Base-by-base conservation (phyloP, 2,329 filamentous ascomycete species). In the Endothia cerciana region DNA sequence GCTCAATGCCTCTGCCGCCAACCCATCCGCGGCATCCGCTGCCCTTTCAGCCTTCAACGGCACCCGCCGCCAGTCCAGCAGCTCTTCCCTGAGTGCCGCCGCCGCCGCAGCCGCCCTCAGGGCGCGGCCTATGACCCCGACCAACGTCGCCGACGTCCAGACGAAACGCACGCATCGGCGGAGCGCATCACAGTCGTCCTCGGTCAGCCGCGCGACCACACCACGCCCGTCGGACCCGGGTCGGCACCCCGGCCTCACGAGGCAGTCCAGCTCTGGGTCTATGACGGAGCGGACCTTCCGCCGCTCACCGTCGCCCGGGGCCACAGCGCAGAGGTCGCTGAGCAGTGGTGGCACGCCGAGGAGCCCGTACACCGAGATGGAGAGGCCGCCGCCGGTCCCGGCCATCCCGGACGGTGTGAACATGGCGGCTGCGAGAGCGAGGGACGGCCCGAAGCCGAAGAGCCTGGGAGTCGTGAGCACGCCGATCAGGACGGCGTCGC, bases 201-300 rank as follows among this genome's bases (percentile, higher is more conserved):
- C 86, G 58, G 83, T 71, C 74, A 75, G 59, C 13, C 62, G 40
- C 55, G 45, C 67, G 66, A 28, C 59, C 53, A 41, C 69, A 45
- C 49, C 56, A 49, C 49, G 28, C 28, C 49, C 43, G 38, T 15
- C 64, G 15, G 3, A 6, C 17, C 11, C 47, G 41, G 15, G 65
- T 65, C 17, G 65, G 68, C 80, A 81, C 62, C 65, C 38, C 51
- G 30, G 17, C 62, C 79, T 94, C 68, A 84, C 89, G 68, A 83
- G 92, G 72, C 83, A 85, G 45, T 85, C 83, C 64, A 96, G 94
- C 78, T 86, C 86, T 36, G 85, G 88, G 28, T 97, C 93, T 60
- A 97, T 98, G 94, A 90, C 87, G 38, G 91, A 94, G 75, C 87
- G 94, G 65, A 94, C 93, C 0, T 97, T 97, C 77, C 88, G 57